Percentiles rank a stretch among this genome's conserved stretches.
These are phyloP conservation scores for Schizophyllum amplum DNA, from an alignment of 1,284 basidiomycete genomes.

Conservation along the genomic window DNA sequence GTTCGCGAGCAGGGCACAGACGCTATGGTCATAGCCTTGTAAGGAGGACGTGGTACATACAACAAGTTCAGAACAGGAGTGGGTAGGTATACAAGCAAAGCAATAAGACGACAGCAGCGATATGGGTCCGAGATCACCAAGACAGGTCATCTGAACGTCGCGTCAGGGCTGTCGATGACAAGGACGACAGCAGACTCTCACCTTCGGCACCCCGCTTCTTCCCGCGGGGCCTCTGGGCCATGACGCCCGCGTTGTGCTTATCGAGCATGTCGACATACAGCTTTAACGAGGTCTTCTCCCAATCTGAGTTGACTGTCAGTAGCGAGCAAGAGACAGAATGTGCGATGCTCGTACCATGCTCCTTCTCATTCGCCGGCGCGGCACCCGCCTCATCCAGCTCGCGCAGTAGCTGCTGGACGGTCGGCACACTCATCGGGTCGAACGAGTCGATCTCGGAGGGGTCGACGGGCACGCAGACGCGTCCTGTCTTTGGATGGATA, in stretches of 20 bases:
- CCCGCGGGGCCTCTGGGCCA: constrained; percentile 48
- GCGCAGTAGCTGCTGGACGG: constrained; percentile 72
- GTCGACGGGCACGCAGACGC: constrained; percentile 92
- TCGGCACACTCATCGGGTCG: constrained; percentile 82
- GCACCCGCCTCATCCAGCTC: constrained; percentile 51
- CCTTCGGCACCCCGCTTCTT: constrained; percentile 41
- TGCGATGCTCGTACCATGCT: constrained; percentile 44
- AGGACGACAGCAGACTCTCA: not conserved
- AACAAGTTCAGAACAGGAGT: not conserved
- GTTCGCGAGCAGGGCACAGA: too few species aligned
- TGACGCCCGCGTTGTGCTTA: constrained; percentile 51
- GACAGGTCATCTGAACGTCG: not conserved
- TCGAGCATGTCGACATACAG: constrained; percentile 91
- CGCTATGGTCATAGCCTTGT: too few species aligned
- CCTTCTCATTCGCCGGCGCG: constrained; percentile 13
- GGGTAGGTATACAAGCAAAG: not conserved
- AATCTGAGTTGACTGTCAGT: constrained; percentile 32
- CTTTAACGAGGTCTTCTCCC: constrained; percentile 71
- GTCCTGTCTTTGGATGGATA: constrained; percentile 92
- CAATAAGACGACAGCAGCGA: not conserved
- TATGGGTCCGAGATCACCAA: not conserved
- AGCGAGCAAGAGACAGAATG: constrained; percentile 1
- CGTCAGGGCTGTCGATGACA: not conserved
- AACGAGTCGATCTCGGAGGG: constrained; percentile 75
- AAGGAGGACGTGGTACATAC: not conserved